Evolutionary conservation across 306 rosid genomes (phyloP), one percentile per base, ranked within the genome.

Genomic region (Pyrus communis): DNA sequence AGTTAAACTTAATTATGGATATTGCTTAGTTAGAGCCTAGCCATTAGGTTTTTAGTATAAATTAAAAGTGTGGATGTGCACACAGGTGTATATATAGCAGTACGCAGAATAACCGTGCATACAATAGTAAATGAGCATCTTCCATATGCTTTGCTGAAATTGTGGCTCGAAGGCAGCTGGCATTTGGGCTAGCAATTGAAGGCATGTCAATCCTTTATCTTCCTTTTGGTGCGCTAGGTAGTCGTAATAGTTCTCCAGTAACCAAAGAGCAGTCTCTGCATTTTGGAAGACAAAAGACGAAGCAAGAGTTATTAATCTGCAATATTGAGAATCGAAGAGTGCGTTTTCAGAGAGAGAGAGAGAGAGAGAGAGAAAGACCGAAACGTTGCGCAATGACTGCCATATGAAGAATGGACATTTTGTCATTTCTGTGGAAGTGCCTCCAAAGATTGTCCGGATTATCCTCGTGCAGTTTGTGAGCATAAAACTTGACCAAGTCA

Each of bases 141-240:
- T 25, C 40, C 66, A 74, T 18, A 1, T 46, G 12, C 49, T 40
- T 51, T 28, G 23, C 15, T 68, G 21, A 35, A 1, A 74, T 43
- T 74, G 57, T 30, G 75, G 70, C 18, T 10, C 11, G 46, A 67
- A 80, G 52, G 79, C 79, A 22, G 10, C 14, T 1, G 79, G 79
- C 83, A 68, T 80, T 17, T 74, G 75, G 40, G 83, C 71, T 22
- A 80, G 61, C 58, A 80, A 23, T 28, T 80, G 40, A 18, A 79
- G 74, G 75, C 69, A 38, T 14, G 82, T 40, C 63, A 23, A 5
- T 0, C 58, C 51, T 0, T 21, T 1, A 38, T 11, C 18, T 3
- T 79, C 61, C 61, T 2, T 30, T 25, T 65, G 11, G 4, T 67
- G 12, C 42, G 38, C 59, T 3, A 74, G 74, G 2, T 17, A 65